Evolutionary conservation across 176 grass and related monocot genomes (phyloP), one percentile per base, ranked within the genome.

Genomic region (Oryza australiensis): DNA sequence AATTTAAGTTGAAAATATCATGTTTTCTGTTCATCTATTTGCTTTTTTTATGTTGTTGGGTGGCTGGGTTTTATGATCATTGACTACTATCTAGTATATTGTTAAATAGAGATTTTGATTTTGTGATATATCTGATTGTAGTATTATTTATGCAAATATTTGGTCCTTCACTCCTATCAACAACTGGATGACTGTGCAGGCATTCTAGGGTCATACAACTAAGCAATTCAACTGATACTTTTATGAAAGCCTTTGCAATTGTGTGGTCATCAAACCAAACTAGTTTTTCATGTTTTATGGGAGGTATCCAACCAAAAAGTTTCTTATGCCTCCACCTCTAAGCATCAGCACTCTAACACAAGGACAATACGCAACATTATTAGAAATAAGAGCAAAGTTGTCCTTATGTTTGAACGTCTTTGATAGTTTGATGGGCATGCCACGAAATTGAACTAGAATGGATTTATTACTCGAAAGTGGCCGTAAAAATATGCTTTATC

Each of bases 321-420:
- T 41, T 23, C 20, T 4, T 41, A 55, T 53, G 16, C 1, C 38
- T 64, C 72, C 37, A 12, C 66, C 72, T 65, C 59, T 72, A 20
- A 40, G 62, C 71, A 66, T n/a, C 26, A 85, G 26, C 3, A 38
- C 64, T 59, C 64, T 59, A 80, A 68, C 15, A 82, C 51, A 64
- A 64, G 23, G 23, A 14, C 23, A 62, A 42, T 24, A 29, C 16
- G 66, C 35, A 37, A 37, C 7, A 46, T 74, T n/a, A 66, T 78
- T 59, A 76, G 7, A 46, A 80, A 11, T 24, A 34, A 81, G 33
- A 9, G 0, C 5, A 28, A 37, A 26, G 13, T 76, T 26, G 7
- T 68, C 74, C 68, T 75, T 34, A 49, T 78, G 24, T 67, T 74
- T 75, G 34, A 75, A 41, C 1, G 65, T 7, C 16, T 24, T 72